Percentiles rank a stretch among this genome's conserved stretches.
phyloP scores from a whole-genome alignment of 108 stramenopile species.

The Fragilariopsis cylindrus region DNA sequence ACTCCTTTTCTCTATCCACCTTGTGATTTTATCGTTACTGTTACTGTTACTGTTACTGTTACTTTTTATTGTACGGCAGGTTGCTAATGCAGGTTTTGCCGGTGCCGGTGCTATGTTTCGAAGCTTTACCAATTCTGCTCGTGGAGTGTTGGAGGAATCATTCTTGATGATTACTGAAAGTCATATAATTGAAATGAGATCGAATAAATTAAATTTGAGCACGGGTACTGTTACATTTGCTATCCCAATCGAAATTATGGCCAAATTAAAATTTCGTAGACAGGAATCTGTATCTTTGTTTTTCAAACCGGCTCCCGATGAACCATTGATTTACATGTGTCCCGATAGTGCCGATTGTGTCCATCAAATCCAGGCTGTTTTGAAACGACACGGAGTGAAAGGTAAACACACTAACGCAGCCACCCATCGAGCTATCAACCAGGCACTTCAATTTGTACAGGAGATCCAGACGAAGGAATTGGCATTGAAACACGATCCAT shows the following conservation, averaged over 20 bases:
- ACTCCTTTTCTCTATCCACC: no score
- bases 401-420: conserved; percentile 90
- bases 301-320: conserved; percentile 85
- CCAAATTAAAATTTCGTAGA: conserved; percentile 84
- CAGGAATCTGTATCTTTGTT: conserved; percentile 86
- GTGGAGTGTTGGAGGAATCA: conserved; percentile 83
- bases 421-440: conserved; percentile 72
- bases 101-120: conserved; percentile 74
- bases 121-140: conserved; percentile 74
- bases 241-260: conserved; percentile 75
- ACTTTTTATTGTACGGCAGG: conserved; percentile 28
- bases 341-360: conserved; percentile 82
- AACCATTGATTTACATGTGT: conserved; percentile 91
- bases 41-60: background rate
- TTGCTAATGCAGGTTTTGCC: conserved; percentile 47
- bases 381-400: conserved; percentile 87
- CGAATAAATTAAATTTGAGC: conserved; percentile 75
- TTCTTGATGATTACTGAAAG: conserved; percentile 88
- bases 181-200: conserved; percentile 79
- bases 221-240: conserved; percentile 77
- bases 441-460: conserved; percentile 81
- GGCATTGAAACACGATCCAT: conserved; percentile 72
- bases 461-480: conserved; percentile 87
- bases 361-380: conserved; percentile 82
- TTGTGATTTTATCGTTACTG: background rate